phyloP scores from a whole-genome alignment of 116 monocot genomes.

The Zostera marina region DNA sequence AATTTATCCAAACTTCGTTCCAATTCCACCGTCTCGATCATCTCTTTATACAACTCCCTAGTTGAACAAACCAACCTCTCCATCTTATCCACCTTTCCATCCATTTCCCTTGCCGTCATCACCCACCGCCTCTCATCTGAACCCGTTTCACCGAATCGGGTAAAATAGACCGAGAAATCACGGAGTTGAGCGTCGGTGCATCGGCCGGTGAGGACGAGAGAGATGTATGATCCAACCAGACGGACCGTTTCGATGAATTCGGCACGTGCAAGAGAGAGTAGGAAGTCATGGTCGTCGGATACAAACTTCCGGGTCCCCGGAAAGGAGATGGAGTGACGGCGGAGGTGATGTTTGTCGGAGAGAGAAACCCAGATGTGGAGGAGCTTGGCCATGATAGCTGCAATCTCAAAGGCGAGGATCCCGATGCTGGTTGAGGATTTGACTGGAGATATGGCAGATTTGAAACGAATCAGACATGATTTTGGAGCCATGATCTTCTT shows the following conservation, averaged over 20 bases:
- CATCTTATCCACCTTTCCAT: conserved; percentile 33
- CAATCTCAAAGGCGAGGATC: conserved; percentile 73
- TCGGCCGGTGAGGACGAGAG: conserved; percentile 15
- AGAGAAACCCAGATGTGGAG: conserved; percentile 50
- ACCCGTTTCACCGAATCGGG: conserved; percentile 19
- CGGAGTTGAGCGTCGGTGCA: conserved; percentile 34
- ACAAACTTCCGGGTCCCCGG: conserved; percentile 47
- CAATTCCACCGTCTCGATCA: conserved; percentile 38
- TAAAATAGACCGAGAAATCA: conserved; percentile 15
- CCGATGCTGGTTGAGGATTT: conserved; percentile 2
- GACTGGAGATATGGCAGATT: conserved; percentile 14
- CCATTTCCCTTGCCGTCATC: conserved; percentile 44
- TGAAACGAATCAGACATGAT: conserved; percentile 29
- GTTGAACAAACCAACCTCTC: conserved; percentile 31
- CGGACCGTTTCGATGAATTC: conserved; percentile 50
- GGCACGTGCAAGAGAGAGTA: conserved; percentile 49
- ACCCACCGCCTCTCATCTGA: conserved; percentile 31
- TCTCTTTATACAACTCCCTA: conserved; percentile 25
- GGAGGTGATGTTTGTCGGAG: conserved; percentile 32
- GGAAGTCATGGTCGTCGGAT: conserved; percentile 59
- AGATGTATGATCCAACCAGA: conserved; percentile 13
- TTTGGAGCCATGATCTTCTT: conserved; percentile 31
- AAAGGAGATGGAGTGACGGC: conserved; percentile 29
- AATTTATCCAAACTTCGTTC: conserved; percentile 27
- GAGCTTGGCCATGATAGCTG: conserved; percentile 68